Evolutionary conservation across 164 flowering plant species (phyloP).

Genomic region (Chimonanthus salicifolius): DNA sequence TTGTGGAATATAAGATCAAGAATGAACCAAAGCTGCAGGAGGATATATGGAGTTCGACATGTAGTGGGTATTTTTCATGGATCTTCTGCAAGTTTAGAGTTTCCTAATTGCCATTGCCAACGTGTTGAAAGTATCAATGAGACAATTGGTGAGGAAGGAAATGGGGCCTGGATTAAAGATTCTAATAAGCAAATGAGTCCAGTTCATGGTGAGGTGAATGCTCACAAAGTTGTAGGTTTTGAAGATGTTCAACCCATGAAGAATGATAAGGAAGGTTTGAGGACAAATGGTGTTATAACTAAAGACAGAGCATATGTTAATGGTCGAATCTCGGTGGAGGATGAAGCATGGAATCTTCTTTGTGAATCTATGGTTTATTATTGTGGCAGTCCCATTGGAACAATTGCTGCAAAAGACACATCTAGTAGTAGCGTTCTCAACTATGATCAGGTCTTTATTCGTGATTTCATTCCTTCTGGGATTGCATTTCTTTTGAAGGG

Average conservation of each 20-base stretch:
- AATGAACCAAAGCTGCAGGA: constrained; percentile 5
- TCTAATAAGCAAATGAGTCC: constrained; percentile 1
- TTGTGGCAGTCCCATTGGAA: constrained; percentile 70
- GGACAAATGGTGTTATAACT: constrained; percentile 18
- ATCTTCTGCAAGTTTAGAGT: constrained; percentile 4
- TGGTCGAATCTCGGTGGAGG: constrained; percentile 39
- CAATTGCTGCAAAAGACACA: constrained; percentile 74
- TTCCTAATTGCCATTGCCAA: constrained; percentile 35
- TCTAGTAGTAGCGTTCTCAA: constrained; percentile 37
- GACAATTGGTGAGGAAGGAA: constrained; percentile 24
- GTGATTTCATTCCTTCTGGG: constrained; percentile 79
- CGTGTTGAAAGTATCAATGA: constrained; percentile 34
- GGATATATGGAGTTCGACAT: constrained; percentile 10
- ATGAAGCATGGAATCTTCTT: constrained; percentile 73
- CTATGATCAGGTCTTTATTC: constrained; percentile 80
- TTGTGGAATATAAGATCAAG: constrained; percentile 5
- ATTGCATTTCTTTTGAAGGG: constrained; percentile 79
- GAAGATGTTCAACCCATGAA: constrained; percentile 21
- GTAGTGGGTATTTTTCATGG: constrained; percentile 6
- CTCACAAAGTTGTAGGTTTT: constrained; percentile 12
- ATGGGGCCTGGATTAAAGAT: constrained; percentile 22
- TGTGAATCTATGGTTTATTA: constrained; percentile 53
- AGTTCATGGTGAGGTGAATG: constrained; percentile 18
- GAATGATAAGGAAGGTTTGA: constrained; percentile 20
- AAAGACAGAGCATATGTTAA: constrained; percentile 5